These are phyloP conservation scores for Arthroderma sp. DNA, from an alignment of 2,329 filamentous ascomycete genomes.

Conservation along the genomic window DNA sequence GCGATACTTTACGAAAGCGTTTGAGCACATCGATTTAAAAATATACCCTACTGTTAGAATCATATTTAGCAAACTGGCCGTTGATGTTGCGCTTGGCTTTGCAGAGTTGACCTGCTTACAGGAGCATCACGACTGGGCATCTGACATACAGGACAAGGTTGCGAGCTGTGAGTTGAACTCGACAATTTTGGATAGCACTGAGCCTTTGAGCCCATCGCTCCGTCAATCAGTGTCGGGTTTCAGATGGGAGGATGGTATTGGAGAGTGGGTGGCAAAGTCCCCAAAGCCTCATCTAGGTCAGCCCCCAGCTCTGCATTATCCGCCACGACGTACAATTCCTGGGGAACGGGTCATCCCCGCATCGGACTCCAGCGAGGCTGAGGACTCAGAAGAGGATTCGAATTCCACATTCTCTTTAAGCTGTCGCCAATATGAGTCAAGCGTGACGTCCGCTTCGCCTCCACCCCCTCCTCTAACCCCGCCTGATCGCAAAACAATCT, in stretches of 20 bases:
- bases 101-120: conserved; percentile 26
- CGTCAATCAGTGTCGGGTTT: conserved; percentile 19
- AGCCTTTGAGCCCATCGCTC: conserved; percentile 10
- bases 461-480: too few species aligned
- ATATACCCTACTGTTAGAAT: conserved; percentile 14
- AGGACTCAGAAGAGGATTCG: too few species aligned
- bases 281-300: conserved; percentile 1
- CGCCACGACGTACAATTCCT: too few species aligned
- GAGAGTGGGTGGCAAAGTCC: conserved; percentile 40
- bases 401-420: too few species aligned
- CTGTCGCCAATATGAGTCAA: too few species aligned
- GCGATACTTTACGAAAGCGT: conserved; percentile 15
- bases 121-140: conserved; percentile 27
- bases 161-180: conserved; percentile 12
- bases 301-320: too few species aligned
- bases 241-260: conserved; percentile 44
- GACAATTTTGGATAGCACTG: conserved; percentile 2
- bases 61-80: conserved; percentile 23
- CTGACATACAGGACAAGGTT: conserved; percentile 24
- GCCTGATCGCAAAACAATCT: too few species aligned
- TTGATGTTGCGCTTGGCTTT: conserved; percentile 28
- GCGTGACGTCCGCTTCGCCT: too few species aligned
- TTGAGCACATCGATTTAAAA: conserved; percentile 13
- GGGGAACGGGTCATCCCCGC: too few species aligned
- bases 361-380: too few species aligned